A percentile compares a stretch with the other conserved stretches of the same genome.
These are phyloP conservation scores for Hypoxylon intermedium DNA, from an alignment of 495 filamentous ascomycete genomes.

Conservation along the genomic window DNA sequence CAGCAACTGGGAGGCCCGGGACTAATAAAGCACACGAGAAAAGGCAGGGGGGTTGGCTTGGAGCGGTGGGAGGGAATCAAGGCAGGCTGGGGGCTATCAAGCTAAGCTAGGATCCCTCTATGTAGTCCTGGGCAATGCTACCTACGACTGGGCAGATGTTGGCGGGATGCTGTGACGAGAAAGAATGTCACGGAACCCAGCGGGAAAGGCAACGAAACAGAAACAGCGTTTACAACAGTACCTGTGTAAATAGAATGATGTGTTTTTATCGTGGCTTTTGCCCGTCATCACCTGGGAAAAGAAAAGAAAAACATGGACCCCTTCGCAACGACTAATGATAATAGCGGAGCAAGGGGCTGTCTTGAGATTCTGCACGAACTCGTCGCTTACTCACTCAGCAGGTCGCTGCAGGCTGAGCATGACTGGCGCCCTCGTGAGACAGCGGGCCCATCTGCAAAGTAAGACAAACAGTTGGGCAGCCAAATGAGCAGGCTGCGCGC, in stretches of 20 bases:
- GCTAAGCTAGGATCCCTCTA: slow-evolving; percentile 33
- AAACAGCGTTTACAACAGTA: slow-evolving; percentile 8
- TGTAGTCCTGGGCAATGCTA: slow-evolving; percentile 29
- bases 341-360: neutral
- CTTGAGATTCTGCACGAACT: slow-evolving; percentile 13
- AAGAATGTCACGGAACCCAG: slow-evolving; percentile 34
- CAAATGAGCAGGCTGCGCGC: slow-evolving; percentile 21
- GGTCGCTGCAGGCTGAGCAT: slow-evolving; percentile 36
- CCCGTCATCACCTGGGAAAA: slow-evolving; percentile 1
- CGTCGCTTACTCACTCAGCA: slow-evolving; percentile 33
- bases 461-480: slow-evolving; percentile 38
- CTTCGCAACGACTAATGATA: neutral
- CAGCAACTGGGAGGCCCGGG: slow-evolving; percentile 21
- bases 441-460: slow-evolving; percentile 13
- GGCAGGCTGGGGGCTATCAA: slow-evolving; percentile 35
- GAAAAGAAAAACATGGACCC: neutral
- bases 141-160: slow-evolving; percentile 18
- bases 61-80: slow-evolving; percentile 39
- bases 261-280: slow-evolving; percentile 27
- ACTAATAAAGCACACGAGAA: slow-evolving; percentile 33
- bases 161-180: slow-evolving; percentile 17
- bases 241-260: slow-evolving; percentile 10
- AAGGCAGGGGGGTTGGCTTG: slow-evolving; percentile 36
- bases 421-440: slow-evolving; percentile 38
- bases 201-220: slow-evolving; percentile 8